These are phyloP conservation scores for Pleurozium schreberi DNA, from an alignment of 225 moss, liverwort and hornwort genomes.

Conservation along the genomic window DNA sequence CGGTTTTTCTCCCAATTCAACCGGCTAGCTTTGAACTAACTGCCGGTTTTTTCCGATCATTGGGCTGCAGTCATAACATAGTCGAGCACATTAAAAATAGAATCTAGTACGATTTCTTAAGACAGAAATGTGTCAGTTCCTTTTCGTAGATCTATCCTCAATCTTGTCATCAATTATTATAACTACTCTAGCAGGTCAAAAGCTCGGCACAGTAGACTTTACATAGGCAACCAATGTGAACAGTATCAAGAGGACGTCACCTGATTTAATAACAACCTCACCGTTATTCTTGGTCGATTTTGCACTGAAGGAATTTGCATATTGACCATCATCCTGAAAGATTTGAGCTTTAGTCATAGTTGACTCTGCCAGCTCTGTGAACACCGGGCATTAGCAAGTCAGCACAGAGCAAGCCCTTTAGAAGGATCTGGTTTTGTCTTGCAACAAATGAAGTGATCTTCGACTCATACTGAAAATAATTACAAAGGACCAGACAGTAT, in stretches of 20 bases:
- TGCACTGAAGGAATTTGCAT: not conserved
- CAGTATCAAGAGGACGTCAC: not conserved
- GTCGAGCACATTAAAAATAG: not conserved
- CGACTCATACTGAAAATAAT: not conserved
- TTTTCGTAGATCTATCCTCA: not conserved
- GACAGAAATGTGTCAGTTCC: not conserved
- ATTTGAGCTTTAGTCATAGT: not conserved
- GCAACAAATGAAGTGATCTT: not conserved
- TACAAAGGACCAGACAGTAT: not conserved
- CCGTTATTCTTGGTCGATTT: not conserved
- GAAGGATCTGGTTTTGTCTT: not conserved
- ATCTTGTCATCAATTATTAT: not conserved
- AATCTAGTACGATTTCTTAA: not conserved
- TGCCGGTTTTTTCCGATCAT: no score
- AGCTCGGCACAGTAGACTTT: not conserved
- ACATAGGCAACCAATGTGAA: not conserved
- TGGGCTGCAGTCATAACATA: not conserved
- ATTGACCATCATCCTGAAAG: constrained; percentile 16
- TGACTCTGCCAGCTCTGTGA: constrained; percentile 18
- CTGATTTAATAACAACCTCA: not conserved
- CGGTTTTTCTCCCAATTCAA: no score
- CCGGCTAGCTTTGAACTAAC: no score
- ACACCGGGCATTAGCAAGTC: not conserved
- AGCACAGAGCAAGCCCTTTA: not conserved
- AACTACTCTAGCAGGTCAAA: not conserved